These are phyloP conservation scores for Penicillium nordicum DNA, from an alignment of 2,329 filamentous ascomycete genomes.

Conservation along the genomic window DNA sequence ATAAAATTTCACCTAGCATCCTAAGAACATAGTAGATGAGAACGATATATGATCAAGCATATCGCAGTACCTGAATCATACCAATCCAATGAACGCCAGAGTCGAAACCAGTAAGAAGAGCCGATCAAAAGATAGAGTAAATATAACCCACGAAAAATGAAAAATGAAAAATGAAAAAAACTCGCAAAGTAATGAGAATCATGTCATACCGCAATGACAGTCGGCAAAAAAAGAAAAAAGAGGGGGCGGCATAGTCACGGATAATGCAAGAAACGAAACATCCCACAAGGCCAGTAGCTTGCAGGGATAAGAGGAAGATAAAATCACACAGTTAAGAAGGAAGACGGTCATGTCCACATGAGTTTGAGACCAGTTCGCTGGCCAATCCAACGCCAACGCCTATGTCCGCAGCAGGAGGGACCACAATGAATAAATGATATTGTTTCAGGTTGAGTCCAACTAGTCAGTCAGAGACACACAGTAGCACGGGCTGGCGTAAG, in stretches of 20 bases:
- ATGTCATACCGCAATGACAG: constrained; percentile 11
- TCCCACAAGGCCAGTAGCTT: constrained; percentile 6
- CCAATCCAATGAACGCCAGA: constrained; percentile 20
- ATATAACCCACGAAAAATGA: constrained; percentile 10
- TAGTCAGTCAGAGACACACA: constrained; percentile 37
- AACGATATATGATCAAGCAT: constrained; percentile 13
- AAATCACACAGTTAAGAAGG: constrained; percentile 22
- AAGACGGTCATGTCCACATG: constrained; percentile 26
- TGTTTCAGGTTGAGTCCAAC: constrained; percentile 16
- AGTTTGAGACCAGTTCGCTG: constrained; percentile 17
- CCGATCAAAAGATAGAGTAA: constrained; percentile 6
- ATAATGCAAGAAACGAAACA: constrained; percentile 5
- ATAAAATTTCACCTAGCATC: neutral
- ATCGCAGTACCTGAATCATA: constrained; percentile 10
- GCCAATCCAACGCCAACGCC: constrained; percentile 26
- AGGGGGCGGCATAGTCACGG: constrained; percentile 1
- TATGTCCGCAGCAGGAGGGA: constrained; percentile 13
- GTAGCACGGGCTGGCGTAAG: constrained; percentile 37
- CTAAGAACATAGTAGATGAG: neutral
- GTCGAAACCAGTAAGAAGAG: constrained; percentile 6
- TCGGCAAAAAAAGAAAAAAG: neutral
- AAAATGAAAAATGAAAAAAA: neutral
- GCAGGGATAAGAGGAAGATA: constrained; percentile 5
- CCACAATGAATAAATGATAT: constrained; percentile 19
- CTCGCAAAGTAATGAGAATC: constrained; percentile 6